Evolutionary conservation across 202 grass and related monocot genomes (phyloP), one percentile per base, ranked within the genome.

Genomic region (Bolboschoenoplectus hybrid): DNA sequence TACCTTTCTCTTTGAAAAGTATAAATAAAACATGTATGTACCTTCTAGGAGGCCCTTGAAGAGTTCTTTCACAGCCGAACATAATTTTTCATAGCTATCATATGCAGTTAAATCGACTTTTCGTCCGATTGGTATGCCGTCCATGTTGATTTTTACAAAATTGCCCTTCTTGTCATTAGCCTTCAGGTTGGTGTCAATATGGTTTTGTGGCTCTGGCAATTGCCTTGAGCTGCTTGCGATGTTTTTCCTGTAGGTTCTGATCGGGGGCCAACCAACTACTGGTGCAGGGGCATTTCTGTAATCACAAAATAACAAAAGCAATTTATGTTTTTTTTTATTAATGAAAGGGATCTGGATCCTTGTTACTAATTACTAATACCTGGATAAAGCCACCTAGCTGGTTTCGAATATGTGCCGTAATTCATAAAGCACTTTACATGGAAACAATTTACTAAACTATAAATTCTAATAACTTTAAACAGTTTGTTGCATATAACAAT

Each of bases 111-210:
- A 86, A 75, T 99, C 84, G 60, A 99, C 85, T 85, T 99, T 99
- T 83, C 97, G 91, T 89, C 97, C 97, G 68, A 99, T 99, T 20
- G 91, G 93, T 53, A 94, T 91, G 49, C 97, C 97, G 57, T 99
- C 97, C 97, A 99, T 99, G 92, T 99, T 97, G 75, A 99, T 94
- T 88, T 97, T 99, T 41, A 99, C 85, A 5, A 97, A 86, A 67
- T 85, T 83, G 41, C 84, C 84, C 73, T 92, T 96, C 83, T 88
- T 97, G 89, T 71, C 73, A 84, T 78, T 80, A 64, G 86, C 43
- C 13, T 85, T 89, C 11, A 19, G 60, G 74, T 91, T 93, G 2
- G 32, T 82, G 69, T 79, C 86, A 4, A 71, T 40, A 17, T 16
- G 65, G 61, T 84, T 90, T 85, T 84, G 85, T 3, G 70, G 73